These are phyloP conservation scores for Coffea canephora DNA, from an alignment of 257 asterid genomes.

Conservation along the genomic window DNA sequence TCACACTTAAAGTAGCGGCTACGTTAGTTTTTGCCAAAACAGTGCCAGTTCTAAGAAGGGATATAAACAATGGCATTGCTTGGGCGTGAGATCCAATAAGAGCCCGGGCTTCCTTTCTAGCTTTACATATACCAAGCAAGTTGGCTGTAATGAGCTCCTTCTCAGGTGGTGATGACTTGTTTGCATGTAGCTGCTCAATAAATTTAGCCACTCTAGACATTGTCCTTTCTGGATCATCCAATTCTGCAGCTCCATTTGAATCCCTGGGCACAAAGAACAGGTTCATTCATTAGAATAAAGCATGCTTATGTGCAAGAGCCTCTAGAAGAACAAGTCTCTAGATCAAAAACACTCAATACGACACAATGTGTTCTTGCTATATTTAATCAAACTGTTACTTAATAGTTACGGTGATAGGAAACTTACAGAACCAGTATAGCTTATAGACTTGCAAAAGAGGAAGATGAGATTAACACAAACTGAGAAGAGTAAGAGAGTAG, in stretches of 20 bases:
- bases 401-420: not conserved
- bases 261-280: constrained; percentile 45
- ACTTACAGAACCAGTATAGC: not conserved
- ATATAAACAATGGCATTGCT: constrained; percentile 82
- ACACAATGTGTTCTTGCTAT: not conserved
- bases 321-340: not conserved
- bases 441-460: no score
- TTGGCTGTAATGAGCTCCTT: constrained; percentile 88
- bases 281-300: not conserved
- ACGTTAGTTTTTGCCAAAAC: constrained; percentile 62
- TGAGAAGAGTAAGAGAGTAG: constrained; percentile 5
- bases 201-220: constrained; percentile 67
- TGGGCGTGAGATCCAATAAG: constrained; percentile 83
- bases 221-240: constrained; percentile 65
- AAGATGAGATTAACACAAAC: constrained; percentile 1
- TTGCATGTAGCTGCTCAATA: constrained; percentile 74
- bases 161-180: constrained; percentile 61
- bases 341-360: not conserved
- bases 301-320: not conserved
- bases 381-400: not conserved
- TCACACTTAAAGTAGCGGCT: constrained; percentile 61
- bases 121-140: constrained; percentile 71
- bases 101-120: constrained; percentile 78
- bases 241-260: constrained; percentile 58
- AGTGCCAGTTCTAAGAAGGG: constrained; percentile 75